phyloP scores from a whole-genome alignment of 148 eudicot species.

The Cornus florida region DNA sequence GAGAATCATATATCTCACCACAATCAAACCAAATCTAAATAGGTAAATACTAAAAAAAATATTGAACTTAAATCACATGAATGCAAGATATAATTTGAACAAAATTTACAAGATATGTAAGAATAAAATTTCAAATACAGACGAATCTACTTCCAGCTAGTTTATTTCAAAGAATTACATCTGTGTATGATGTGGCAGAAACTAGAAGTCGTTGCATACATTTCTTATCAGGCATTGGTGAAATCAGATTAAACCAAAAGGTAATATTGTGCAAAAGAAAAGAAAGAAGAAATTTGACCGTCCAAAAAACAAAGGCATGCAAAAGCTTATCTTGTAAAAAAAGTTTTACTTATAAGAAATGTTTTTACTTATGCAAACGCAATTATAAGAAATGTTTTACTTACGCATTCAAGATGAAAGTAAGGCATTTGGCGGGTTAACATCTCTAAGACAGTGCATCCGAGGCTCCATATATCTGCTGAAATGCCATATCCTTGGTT shows the following conservation, averaged over 20 bases:
- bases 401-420: slow-evolving; percentile 57
- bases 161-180: background rate
- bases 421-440: slow-evolving; percentile 74
- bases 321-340: background rate
- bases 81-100: background rate
- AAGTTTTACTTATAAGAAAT: background rate
- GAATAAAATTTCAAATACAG: background rate
- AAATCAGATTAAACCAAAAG: background rate
- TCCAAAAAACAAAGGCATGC: background rate
- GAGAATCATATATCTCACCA: too few species aligned
- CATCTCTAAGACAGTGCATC: slow-evolving; percentile 95
- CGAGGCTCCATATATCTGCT: slow-evolving; percentile 98
- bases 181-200: background rate
- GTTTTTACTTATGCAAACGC: slow-evolving; percentile 48
- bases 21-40: background rate
- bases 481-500: slow-evolving; percentile 78
- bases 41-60: background rate
- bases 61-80: background rate
- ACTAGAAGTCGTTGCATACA: background rate
- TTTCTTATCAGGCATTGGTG: background rate
- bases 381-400: slow-evolving; percentile 13
- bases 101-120: background rate
- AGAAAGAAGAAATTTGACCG: background rate
- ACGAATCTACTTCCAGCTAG: background rate
- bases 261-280: background rate